Base-by-base conservation (phyloP, 306 rosid species). In the Glycine latifolia region DNA sequence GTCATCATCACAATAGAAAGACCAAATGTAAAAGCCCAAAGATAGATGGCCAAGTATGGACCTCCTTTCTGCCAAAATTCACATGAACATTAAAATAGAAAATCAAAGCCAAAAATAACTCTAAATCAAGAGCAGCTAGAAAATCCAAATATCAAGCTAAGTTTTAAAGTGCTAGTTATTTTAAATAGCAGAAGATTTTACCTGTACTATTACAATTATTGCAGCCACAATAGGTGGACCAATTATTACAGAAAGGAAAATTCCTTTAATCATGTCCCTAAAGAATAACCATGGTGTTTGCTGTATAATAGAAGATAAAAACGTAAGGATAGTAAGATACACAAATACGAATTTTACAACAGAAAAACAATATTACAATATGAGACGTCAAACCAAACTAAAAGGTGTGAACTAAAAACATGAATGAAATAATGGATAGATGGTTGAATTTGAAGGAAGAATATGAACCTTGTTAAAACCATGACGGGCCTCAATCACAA, bases 1-100 rank as follows among this genome's bases (percentile, higher is more conserved):
- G 99, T 91, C 98, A 95, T 94, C 97, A 95, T 93, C 87, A 95
- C 94, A 75, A 95, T 76, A 60, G 99, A 93, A 82, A 95, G 91
- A 73, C 85, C 91, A 77, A 95, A 93, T 88, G 92, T 95, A 83
- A 95, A 95, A 2, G 85, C 97, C 99, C 99, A 95, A 52, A 95
- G 99, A 88, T 95, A 95, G 86, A 95, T 89, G 70, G 99, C 99
- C 82, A 95, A 83, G 87, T 95, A 95, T 75, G 94, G 98, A 77
- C 99, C 97, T 86, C 99, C 99, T 88, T 95, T 95, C 99, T 95
- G 97, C 87, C 88, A 83, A 66, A 77, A 77, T 46, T 81, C 46
- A 89, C 31, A 82, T 37, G 63, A 77, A 82, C 70, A 46, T 44
- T 52, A 73, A 53, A 54, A 76, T 44, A 59, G 63, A 70, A 50